Conservation (phyloP, 345 rosid genomes). For the Syzygium jambos region DNA sequence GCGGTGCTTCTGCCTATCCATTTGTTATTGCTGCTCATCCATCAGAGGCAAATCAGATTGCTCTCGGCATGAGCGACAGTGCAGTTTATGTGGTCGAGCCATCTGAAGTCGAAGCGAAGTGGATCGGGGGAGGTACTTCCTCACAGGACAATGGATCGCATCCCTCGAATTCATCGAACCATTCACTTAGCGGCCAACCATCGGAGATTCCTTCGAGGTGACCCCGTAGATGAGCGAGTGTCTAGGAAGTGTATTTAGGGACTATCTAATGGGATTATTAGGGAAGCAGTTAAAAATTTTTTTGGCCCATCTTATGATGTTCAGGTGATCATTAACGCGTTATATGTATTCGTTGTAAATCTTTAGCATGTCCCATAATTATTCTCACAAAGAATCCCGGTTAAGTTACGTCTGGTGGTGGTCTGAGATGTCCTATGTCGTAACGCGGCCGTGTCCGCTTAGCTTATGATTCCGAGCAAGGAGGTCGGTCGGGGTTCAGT, state of each 20-base stretch:
- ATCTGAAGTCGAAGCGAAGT: slow-evolving; percentile 27
- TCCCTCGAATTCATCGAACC: slow-evolving; percentile 40
- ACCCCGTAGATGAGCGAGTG: slow-evolving; percentile 4
- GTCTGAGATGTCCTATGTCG: background rate
- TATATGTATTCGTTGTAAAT: background rate
- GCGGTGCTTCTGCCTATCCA: slow-evolving; percentile 24
- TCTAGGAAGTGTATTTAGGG: background rate
- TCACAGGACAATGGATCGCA: slow-evolving; percentile 30
- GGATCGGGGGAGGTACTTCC: slow-evolving; percentile 23
- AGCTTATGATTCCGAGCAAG: background rate
- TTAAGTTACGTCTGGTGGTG: background rate
- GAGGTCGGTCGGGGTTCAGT: background rate
- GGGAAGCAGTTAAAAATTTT: background rate
- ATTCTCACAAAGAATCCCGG: background rate
- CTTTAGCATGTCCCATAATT: background rate
- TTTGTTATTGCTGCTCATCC: slow-evolving; percentile 59
- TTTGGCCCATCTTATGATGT: background rate
- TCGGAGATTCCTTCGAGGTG: slow-evolving; percentile 31
- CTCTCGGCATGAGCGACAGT: slow-evolving; percentile 61
- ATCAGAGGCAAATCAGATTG: slow-evolving; percentile 49
- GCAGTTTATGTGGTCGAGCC: slow-evolving; percentile 55
- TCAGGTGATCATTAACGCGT: background rate
- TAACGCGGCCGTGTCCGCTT: background rate
- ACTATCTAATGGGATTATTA: background rate
- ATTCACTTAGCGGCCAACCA: slow-evolving; percentile 27